These are phyloP conservation scores for Wickerhamomyces alni DNA, from an alignment of 805 yeast genomes.

Conservation along the genomic window DNA sequence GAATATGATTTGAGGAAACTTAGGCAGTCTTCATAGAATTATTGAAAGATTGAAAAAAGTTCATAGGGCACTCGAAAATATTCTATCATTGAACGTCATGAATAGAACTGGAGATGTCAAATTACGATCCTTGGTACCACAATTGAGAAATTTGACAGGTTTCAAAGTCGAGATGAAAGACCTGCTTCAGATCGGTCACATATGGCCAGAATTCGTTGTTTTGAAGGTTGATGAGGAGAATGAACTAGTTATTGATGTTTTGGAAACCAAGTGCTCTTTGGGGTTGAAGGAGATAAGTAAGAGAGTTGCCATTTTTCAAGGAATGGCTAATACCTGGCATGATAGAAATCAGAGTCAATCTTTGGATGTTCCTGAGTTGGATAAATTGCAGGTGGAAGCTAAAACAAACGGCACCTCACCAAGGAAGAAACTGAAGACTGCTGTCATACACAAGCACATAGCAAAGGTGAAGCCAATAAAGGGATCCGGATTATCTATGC, in stretches of 20 bases:
- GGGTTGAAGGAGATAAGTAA: conserved; percentile 3
- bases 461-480: conserved; percentile 21
- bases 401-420: conserved; percentile 1
- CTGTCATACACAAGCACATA: conserved; percentile 10
- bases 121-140: conserved; percentile 9
- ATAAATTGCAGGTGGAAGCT: neutral
- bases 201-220: conserved; percentile 17
- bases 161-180: conserved; percentile 9
- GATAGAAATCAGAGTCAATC: conserved; percentile 1
- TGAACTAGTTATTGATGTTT: conserved; percentile 16
- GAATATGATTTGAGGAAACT: neutral
- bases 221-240: conserved; percentile 13
- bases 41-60: conserved; percentile 5
- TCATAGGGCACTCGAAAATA: conserved; percentile 16
- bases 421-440: conserved; percentile 10
- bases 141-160: conserved; percentile 9
- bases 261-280: conserved; percentile 6
- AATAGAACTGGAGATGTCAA: conserved; percentile 16
- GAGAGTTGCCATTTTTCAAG: conserved; percentile 8
- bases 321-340: conserved; percentile 15
- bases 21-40: conserved; percentile 1
- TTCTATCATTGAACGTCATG: conserved; percentile 9
- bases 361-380: conserved; percentile 12
- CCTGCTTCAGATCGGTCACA: conserved; percentile 11
- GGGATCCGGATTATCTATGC: conserved; percentile 25